Evolutionary conservation across 2,329 filamentous ascomycete genomes (phyloP).

Genomic region (Neurospora sp.): DNA sequence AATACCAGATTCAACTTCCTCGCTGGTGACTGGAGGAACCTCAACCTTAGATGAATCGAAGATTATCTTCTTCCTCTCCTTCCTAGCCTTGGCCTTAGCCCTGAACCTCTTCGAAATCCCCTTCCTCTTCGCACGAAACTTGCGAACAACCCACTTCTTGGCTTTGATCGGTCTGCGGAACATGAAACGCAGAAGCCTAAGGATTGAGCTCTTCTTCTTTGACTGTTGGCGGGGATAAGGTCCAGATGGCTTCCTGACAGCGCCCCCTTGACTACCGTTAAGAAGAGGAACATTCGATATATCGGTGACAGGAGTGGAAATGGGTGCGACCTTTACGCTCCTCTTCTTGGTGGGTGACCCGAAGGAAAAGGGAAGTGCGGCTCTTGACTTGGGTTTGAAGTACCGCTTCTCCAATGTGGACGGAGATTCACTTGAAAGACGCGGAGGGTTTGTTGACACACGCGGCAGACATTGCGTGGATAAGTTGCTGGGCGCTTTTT

Average conservation of each 20-base stretch:
- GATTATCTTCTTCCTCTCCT: neutral
- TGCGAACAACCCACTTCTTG: constrained; percentile 10
- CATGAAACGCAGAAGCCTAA: neutral
- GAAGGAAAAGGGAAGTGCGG: neutral
- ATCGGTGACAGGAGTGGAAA: neutral
- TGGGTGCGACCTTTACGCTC: neutral
- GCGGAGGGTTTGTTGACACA: constrained; percentile 2
- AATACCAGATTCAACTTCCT: neutral
- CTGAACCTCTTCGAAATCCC: constrained; percentile 4
- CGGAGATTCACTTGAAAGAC: neutral
- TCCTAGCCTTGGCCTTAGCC: neutral
- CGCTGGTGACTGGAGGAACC: neutral
- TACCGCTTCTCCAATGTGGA: neutral
- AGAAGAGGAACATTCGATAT: neutral
- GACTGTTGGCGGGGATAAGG: neutral
- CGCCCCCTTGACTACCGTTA: neutral
- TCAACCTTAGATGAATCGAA: neutral
- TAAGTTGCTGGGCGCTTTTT: constrained; percentile 3
- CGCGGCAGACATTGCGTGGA: constrained; percentile 12
- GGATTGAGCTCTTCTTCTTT: neutral
- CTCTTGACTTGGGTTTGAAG: neutral
- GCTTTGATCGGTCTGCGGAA: constrained; percentile 4
- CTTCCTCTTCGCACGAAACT: constrained; percentile 10
- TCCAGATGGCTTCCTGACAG: neutral
- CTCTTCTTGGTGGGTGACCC: neutral